Evolutionary conservation across 495 filamentous ascomycete species (phyloP), one percentile per base, ranked within the genome.

Genomic region (Cenococcum geophilum): DNA sequence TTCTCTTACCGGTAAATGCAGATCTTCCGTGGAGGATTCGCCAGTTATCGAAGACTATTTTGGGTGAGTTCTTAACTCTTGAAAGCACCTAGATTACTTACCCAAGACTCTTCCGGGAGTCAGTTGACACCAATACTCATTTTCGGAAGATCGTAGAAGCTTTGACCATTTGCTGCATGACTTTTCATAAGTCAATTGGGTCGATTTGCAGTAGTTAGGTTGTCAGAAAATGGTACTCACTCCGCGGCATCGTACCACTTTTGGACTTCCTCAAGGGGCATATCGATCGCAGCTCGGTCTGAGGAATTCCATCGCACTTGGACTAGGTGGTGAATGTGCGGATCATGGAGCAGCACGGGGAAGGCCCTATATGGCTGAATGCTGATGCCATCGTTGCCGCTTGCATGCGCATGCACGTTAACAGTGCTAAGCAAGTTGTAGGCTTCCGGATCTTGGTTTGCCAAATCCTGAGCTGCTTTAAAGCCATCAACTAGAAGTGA

Each of bases 291-390:
- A 1, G 86, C 88, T 27, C 92, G 77, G 73, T 97, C 92, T 61
- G 89, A 87, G 57, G 91, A 90, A 68, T 97, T 97, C 92, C 92
- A 97, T 55, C 92, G 79, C 5, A 97, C 77, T 61, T 89, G 86
- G 42, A 82, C 73, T 51, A 92, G 68, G 27, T 71, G 62, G 0
- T 69, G 68, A 37, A 70, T 67, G 0, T 72, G 68, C 0, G 67
- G 68, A 40, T 81, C 77, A 35, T 80, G 70, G 6, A 79, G 77
- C n/a, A 97, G 70, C 4, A 96, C 88, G 0, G 90, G 89, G 62
- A 82, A 86, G 1, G 76, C 73, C 32, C 72, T 70, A 35, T 80
- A 78, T 4, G 91, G 88, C 57, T 86, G 79, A 66, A 96, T 91
- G 55, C 83, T 86, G 58, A 87, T 83, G 40, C 88, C 89, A 47